Evolutionary conservation across 2,329 filamentous ascomycete genomes (phyloP).

Genomic region (Diplodia scrobiculata): DNA sequence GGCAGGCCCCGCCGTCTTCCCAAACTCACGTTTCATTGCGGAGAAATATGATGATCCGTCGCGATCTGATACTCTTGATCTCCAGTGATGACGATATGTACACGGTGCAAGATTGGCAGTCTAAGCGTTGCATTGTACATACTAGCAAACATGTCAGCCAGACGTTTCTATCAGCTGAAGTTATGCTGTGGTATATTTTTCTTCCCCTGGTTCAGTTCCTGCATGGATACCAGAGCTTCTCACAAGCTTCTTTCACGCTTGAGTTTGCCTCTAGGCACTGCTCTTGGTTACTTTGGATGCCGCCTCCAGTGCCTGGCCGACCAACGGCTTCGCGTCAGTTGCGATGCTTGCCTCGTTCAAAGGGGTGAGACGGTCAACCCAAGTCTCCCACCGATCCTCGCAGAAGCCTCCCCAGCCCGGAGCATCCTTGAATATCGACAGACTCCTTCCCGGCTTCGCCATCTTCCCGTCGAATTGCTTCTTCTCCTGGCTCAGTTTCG

Average conservation of each 20-base stretch:
- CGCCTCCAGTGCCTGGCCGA: conserved; percentile 3
- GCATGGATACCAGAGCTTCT: too few relatives aligned
- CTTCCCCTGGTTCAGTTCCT: too few relatives aligned
- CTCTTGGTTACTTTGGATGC: conserved; percentile 7
- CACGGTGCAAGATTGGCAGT: too few relatives aligned
- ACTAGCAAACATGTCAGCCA: too few relatives aligned
- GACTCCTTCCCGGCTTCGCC: conserved; percentile 24
- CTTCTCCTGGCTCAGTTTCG: conserved; percentile 7
- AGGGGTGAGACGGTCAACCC: conserved; percentile 8
- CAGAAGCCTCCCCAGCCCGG: conserved; percentile 26
- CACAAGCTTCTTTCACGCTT: not conserved
- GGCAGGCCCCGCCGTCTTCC: not conserved
- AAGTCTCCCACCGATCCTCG: conserved; percentile 27
- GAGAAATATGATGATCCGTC: not conserved
- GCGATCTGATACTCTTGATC: not conserved
- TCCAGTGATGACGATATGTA: not conserved
- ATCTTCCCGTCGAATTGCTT: conserved; percentile 29
- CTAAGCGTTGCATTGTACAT: too few relatives aligned
- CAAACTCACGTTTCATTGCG: not conserved
- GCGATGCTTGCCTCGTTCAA: conserved; percentile 11
- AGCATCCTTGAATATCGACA: conserved; percentile 25
- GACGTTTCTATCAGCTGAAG: too few relatives aligned
- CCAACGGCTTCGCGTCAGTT: conserved; percentile 9
- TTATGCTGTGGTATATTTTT: too few relatives aligned
- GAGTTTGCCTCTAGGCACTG: not conserved